Evolutionary conservation across 2,329 filamentous ascomycete species (phyloP), one percentile per base, ranked within the genome.

Genomic region (Corynespora cassiicola): DNA sequence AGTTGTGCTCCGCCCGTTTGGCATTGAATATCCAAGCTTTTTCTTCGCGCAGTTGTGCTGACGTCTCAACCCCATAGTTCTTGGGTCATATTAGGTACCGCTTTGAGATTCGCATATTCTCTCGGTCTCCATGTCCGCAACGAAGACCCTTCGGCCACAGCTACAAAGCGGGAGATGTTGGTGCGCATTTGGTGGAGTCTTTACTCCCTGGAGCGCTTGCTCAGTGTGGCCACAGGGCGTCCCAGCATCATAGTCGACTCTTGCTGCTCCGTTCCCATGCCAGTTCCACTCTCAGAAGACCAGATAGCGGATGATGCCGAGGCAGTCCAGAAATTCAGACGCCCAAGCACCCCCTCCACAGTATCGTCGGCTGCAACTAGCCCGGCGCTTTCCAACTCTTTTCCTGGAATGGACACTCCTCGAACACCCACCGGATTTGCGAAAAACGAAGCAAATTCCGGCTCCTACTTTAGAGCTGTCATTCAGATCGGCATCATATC

Each of bases 141-240:
- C 24, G 52, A 63, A 20, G 58, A 58, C 27, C 45, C 47, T 6
- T 42, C 45, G 3, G 39, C 58, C 15, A 43, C 49, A 10, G 45
- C 52, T 5, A 41, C 54, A 4, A 48, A 58, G 20, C 67, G 63
- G 36, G 69, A 72, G 42, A 45, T 58, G 3, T 40, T 68, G 17
- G 50, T 58, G 14, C 59, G 63, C 20, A 58, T 68, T 14, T 73
- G 71, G 70, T 71, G 70, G 65, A 63, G 60, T n/a, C 39, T 71
- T 14, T 68, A 63, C 37, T 57, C 57, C 3, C 37, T 69, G 11
- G 71, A 73, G 41, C 52, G 56, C 11, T 48, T 65, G 2, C 45
- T 72, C 4, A 60, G 60, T 11, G 45, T 60, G 5, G 57, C 71
- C 17, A 69, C 63, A n/a, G 70, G 70, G 6, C 58, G 68, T 6